Evolutionary conservation across 257 asterid genomes (phyloP).

Genomic region (Rubia yunnanensis): DNA sequence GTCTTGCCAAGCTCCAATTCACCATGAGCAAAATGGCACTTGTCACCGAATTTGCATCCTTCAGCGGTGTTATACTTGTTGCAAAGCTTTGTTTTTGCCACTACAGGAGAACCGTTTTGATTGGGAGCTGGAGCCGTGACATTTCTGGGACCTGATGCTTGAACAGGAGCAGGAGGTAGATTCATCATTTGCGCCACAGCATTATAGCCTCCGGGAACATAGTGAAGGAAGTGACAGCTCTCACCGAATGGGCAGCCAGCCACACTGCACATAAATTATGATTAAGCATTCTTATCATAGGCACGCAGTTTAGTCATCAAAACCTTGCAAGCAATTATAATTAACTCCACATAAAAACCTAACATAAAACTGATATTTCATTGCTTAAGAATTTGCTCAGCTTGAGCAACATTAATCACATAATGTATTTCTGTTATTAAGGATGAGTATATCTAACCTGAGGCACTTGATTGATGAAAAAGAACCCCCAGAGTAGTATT

Average conservation of each 20-base stretch:
- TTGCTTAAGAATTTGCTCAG: background rate
- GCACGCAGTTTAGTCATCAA: background rate
- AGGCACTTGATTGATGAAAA: background rate
- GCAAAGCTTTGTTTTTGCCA: slow-evolving; percentile 66
- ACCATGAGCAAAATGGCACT: slow-evolving; percentile 90
- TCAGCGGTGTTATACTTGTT: slow-evolving; percentile 65
- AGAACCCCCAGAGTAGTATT: background rate
- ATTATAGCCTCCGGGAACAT: slow-evolving; percentile 78
- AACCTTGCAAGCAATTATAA: background rate
- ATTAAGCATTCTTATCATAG: slow-evolving; percentile 1
- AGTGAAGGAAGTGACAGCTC: slow-evolving; percentile 88
- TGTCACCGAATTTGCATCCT: slow-evolving; percentile 88
- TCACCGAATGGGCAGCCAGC: slow-evolving; percentile 68
- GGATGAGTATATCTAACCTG: background rate
- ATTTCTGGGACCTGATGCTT: slow-evolving; percentile 20
- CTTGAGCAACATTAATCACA: background rate
- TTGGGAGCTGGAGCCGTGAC: slow-evolving; percentile 26
- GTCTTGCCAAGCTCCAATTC: slow-evolving; percentile 85
- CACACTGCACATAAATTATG: slow-evolving; percentile 38
- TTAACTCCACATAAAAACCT: background rate
- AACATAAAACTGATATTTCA: background rate
- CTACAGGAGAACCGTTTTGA: slow-evolving; percentile 48
- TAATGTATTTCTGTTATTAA: background rate
- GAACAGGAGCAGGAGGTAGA: slow-evolving; percentile 46
- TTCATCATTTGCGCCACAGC: slow-evolving; percentile 85